Percentiles rank a stretch among this genome's conserved stretches.
Evolutionary conservation across 129 eudicot genomes (phyloP).

Genomic region (Arctium lappa): DNA sequence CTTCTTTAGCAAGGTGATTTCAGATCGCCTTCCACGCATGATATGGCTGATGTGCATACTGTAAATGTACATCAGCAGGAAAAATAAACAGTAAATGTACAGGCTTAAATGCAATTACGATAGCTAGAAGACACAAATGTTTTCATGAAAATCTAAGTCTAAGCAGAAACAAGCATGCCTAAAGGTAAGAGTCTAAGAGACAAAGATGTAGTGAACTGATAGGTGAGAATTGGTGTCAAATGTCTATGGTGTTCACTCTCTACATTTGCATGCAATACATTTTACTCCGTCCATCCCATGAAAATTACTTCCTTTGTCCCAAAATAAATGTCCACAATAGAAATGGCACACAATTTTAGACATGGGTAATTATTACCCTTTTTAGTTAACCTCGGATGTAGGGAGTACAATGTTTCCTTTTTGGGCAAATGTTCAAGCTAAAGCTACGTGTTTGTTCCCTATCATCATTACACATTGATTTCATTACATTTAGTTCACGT

Average conservation of each 20-base stretch:
- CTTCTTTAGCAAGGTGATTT: conserved; percentile 36
- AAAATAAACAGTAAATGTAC: neutral
- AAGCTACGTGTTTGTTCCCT: neutral
- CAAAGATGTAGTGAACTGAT: no score
- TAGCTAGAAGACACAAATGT: neutral
- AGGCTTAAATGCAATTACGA: neutral
- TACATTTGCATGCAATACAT: no score
- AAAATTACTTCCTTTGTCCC: no score
- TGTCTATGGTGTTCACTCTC: no score
- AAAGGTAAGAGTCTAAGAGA: no score
- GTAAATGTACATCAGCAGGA: neutral
- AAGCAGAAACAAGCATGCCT: no score
- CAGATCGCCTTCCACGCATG: conserved; percentile 45
- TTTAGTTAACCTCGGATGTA: no score
- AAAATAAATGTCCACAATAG: no score
- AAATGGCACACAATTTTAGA: no score
- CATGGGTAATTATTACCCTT: no score
- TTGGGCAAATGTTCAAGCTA: neutral
- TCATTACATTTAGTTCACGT: neutral
- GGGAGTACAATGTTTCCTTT: neutral
- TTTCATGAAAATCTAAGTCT: neutral
- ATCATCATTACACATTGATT: neutral
- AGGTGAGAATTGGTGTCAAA: no score
- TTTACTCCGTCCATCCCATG: no score
- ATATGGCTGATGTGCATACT: conserved; percentile 56